Percentiles rank a stretch among this genome's conserved stretches.
Evolutionary conservation across 78 protist genomes (phyloP).

Genomic region (Planoprotostelium fungivorum): DNA sequence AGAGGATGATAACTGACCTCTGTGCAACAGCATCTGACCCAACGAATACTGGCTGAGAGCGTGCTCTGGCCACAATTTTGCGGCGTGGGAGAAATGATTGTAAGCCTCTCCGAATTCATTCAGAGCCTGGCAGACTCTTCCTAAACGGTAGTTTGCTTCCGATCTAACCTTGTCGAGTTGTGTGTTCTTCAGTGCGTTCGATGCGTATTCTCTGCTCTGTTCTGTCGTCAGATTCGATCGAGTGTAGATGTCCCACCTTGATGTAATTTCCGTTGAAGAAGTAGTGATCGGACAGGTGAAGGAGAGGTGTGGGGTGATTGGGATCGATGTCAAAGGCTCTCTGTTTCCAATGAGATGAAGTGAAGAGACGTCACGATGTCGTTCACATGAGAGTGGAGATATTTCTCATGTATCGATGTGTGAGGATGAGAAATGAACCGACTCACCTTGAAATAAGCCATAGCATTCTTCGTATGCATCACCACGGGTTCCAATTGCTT

Average conservation of each 20-base stretch:
- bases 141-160: slow-evolving; percentile 23
- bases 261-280: slow-evolving; percentile 32
- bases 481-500: slow-evolving; percentile 9
- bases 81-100: slow-evolving; percentile 30
- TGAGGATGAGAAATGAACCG: too few relatives aligned
- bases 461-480: not conserved
- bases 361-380: not conserved
- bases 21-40: slow-evolving; percentile 63
- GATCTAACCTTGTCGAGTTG: slow-evolving; percentile 21
- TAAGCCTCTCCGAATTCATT: slow-evolving; percentile 40
- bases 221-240: too few relatives aligned
- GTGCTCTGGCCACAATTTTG: slow-evolving; percentile 4
- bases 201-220: slow-evolving; percentile 15
- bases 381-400: too few relatives aligned
- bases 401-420: too few relatives aligned
- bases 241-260: slow-evolving; percentile 5
- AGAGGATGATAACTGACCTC: too few relatives aligned
- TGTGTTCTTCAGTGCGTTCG: slow-evolving; percentile 9
- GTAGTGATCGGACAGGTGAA: slow-evolving; percentile 61
- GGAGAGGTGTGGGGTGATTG: slow-evolving; percentile 31
- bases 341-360: too few relatives aligned
- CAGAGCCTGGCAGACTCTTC: slow-evolving; percentile 21
- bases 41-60: slow-evolving; percentile 55
- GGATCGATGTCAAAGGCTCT: slow-evolving; percentile 42
- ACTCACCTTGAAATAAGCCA: not conserved